Evolutionary conservation across 2,329 filamentous ascomycete genomes (phyloP), one percentile per base, ranked within the genome.

Genomic region (Aspergillus sp.): DNA sequence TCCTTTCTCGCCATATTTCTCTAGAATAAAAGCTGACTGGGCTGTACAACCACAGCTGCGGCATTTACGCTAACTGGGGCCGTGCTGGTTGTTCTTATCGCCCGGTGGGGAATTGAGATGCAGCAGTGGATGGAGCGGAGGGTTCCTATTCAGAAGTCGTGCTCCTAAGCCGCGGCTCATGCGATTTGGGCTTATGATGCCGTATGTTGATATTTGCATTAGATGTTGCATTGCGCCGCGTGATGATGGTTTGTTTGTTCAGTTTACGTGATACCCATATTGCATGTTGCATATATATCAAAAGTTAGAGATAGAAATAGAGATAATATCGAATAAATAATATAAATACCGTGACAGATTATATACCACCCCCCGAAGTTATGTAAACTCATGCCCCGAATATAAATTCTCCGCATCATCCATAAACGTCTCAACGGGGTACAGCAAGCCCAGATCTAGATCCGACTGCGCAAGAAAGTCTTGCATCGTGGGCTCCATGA

Each of bases 401-500:
- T 57, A 59, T 44, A 59, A 26, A 56, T 48, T 53, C 32, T 53
- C 57, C 55, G 71, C 69, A 44, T 74, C 71, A 45, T 64, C 70
- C 55, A 73, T 64, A 52, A 71, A 72, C 3, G 67, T 67, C 62
- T 74, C 72, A 36, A 73, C 69, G 7, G 71, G 69, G 57, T 74
- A 69, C 55, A 72, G 54, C 50, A 71, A 56, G 2, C 71, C 70
- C 34, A 74, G 47, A 57, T 74, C 72, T 17, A 75, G 66, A 62
- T 75, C 71, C 4, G 71, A 72, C 61, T 74, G 72, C 17, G 72
- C 71, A 2, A 75, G 60, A 17, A 74, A 75, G 47, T 74, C 70
- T 55, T 75, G 71, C 72, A 75, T 73, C 7, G 71, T 74, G 20
- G 72, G 72, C 49, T 75, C 71, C 41, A 74, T 58, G 48, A 75